These are phyloP conservation scores for Aphanomyces euteiches DNA, from an alignment of 352 stramenopile genomes.

Conservation along the genomic window DNA sequence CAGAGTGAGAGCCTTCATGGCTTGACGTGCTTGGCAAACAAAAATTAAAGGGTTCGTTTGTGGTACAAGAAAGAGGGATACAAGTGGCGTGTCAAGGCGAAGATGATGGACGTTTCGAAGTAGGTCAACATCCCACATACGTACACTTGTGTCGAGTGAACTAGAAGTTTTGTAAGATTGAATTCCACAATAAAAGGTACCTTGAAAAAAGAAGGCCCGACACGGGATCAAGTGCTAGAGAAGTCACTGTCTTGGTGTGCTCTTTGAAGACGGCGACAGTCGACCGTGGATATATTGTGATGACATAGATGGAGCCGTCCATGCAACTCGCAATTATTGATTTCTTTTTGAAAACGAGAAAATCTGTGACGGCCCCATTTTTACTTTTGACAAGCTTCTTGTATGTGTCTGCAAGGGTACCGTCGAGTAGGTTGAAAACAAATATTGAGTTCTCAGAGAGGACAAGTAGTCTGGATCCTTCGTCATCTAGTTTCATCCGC, in stretches of 20 bases:
- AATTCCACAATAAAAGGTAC: slow-evolving; percentile 4
- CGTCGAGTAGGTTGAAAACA: slow-evolving; percentile 52
- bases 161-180: slow-evolving; percentile 27
- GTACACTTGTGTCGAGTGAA: slow-evolving; percentile 61
- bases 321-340: slow-evolving; percentile 60
- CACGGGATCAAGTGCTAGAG: slow-evolving; percentile 46
- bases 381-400: slow-evolving; percentile 48
- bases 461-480: slow-evolving; percentile 33
- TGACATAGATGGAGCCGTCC: slow-evolving; percentile 50
- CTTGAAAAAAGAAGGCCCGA: slow-evolving; percentile 55
- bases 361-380: slow-evolving; percentile 56
- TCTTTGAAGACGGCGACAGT: slow-evolving; percentile 67
- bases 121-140: slow-evolving; percentile 65
- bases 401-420: slow-evolving; percentile 48
- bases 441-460: slow-evolving; percentile 35
- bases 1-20: slow-evolving; percentile 55
- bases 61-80: slow-evolving; percentile 42
- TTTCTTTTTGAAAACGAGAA: slow-evolving; percentile 63
- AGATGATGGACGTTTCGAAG: slow-evolving; percentile 59
- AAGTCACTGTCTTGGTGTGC: slow-evolving; percentile 56
- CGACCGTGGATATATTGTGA: slow-evolving; percentile 54
- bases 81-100: slow-evolving; percentile 46
- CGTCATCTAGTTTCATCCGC: slow-evolving; percentile 45
- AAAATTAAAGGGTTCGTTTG: slow-evolving; percentile 46
- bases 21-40: slow-evolving; percentile 54